These are phyloP conservation scores for Scedosporium minutisporum DNA, from an alignment of 2,329 filamentous ascomycete species.

Conservation along the genomic window DNA sequence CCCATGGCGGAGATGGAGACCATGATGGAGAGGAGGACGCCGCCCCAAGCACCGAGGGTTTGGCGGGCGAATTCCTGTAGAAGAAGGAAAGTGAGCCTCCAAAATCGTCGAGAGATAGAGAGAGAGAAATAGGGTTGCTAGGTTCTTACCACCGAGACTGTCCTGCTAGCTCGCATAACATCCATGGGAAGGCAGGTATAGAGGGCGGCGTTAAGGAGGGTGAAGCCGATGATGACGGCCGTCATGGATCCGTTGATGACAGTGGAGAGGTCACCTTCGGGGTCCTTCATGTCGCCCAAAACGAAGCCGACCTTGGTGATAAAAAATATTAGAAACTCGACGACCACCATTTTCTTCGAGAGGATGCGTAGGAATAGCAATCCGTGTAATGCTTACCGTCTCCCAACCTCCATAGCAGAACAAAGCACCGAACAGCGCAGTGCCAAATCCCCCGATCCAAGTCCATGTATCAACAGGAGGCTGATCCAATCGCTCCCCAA, in stretches of 20 bases:
- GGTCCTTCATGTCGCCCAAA: constrained; percentile 62
- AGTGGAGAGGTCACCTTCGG: constrained; percentile 86
- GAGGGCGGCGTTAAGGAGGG: constrained; percentile 86
- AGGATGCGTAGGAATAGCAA: constrained; percentile 2
- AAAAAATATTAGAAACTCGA: no score
- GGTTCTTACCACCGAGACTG: constrained; percentile 66
- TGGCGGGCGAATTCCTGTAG: constrained; percentile 60
- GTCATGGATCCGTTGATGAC: constrained; percentile 97
- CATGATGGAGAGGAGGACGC: constrained; percentile 75
- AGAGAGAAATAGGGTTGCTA: not conserved
- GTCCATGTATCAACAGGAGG: constrained; percentile 20
- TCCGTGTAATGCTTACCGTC: constrained; percentile 57
- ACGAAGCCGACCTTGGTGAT: constrained; percentile 14
- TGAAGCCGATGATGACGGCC: constrained; percentile 79
- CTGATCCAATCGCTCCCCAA: constrained; percentile 12
- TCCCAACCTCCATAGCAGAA: constrained; percentile 99
- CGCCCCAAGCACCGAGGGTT: constrained; percentile 78
- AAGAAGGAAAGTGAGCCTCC: constrained; percentile 11
- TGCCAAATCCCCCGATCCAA: constrained; percentile 27
- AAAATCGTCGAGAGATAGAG: constrained; percentile 2
- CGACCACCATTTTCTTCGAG: no score
- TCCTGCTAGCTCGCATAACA: constrained; percentile 78
- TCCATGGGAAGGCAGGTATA: constrained; percentile 81
- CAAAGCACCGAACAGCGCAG: constrained; percentile 81
- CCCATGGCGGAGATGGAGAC: constrained; percentile 91